Conservation (phyloP, 331 rosid genomes). For the Prunus yedoensis region DNA sequence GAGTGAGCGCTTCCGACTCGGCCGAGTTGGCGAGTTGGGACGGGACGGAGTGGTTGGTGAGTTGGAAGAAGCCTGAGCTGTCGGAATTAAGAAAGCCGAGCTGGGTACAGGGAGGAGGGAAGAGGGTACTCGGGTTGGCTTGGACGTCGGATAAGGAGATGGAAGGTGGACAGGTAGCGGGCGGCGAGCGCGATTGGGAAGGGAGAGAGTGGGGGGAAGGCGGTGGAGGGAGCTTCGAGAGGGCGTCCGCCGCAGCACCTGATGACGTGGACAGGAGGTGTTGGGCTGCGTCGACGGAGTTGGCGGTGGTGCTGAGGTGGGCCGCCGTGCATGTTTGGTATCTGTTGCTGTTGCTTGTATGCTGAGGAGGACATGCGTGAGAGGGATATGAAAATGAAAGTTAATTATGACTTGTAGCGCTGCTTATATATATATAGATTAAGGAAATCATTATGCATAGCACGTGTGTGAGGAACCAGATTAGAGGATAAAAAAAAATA, state of each 20-base stretch:
- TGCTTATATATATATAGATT: background rate
- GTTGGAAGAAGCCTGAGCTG: constrained; percentile 77
- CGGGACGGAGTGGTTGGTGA: constrained; percentile 53
- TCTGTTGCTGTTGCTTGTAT: constrained; percentile 36
- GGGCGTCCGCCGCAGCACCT: constrained; percentile 54
- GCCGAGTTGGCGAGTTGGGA: constrained; percentile 64
- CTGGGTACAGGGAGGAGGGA: constrained; percentile 42
- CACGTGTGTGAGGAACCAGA: no score
- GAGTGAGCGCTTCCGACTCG: constrained; percentile 62
- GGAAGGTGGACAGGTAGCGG: constrained; percentile 47
- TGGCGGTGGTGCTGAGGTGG: constrained; percentile 93
- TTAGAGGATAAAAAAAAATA: no score
- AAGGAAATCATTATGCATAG: no score
- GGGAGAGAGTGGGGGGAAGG: constrained; percentile 74
- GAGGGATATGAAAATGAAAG: background rate
- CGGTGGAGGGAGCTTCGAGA: constrained; percentile 74
- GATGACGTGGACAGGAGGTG: constrained; percentile 39
- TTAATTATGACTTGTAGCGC: background rate
- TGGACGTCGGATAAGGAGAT: constrained; percentile 43
- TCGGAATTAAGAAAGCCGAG: no score
- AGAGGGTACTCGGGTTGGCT: constrained; percentile 4
- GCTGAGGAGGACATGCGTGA: constrained; percentile 59
- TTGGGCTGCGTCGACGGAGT: constrained; percentile 54
- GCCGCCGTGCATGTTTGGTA: constrained; percentile 48
- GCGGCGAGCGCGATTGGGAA: constrained; percentile 49